Base-by-base conservation (phyloP, 495 filamentous ascomycete genomes). In the Thermochaetoides thermophila region DNA sequence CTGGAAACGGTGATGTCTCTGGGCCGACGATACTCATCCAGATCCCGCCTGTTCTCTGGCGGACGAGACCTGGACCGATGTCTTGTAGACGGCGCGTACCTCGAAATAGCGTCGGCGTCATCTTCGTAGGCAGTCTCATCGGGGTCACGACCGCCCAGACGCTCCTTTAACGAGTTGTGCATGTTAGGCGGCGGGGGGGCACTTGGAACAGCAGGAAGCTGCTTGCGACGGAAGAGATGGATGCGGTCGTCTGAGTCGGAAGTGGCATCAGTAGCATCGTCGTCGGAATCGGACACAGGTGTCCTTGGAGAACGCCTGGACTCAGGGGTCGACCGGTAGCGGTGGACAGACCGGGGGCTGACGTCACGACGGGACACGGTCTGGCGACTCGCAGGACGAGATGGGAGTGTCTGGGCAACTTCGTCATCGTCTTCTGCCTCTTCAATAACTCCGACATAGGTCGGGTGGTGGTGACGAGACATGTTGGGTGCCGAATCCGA, bases 281-380 rank as follows among this genome's bases (percentile, higher is more conserved):
- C 35, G 19, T 63, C 59, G 5, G 57, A 52, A 22, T 59, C 55
- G 31, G 46, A 50, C n/a, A 49, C 47, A 3, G 60, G 60, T 29
- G 52, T 54, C 34, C 43, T 51, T 19, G 52, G 50, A 3, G 55
- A 57, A 27, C 48, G 49, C 27, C 45, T 55, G 27, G 56, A 65
- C 11, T 48, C 58, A 17, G 52, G 58, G 26, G 52, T 56, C 8
- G 55, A 63, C 9, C 56, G 53, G 31, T 60, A 55, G 15, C 40
- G 40, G 27, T 50, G 55, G 13, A 49, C 55, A 8, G 60, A 60
- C 9, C 46, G 54, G n/a, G 60, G 56, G 12, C 57, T 64, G 17
- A 42, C 34, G 21, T 57, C 50, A 15, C 49, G 49, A 27, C 49
- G 44, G n/a, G 55, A 49, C 4, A 43, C 41, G 42, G 35, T 57